Base-by-base conservation (phyloP, 768 basidiomycete genomes). In the Lanmaoa pseudosensibilis region DNA sequence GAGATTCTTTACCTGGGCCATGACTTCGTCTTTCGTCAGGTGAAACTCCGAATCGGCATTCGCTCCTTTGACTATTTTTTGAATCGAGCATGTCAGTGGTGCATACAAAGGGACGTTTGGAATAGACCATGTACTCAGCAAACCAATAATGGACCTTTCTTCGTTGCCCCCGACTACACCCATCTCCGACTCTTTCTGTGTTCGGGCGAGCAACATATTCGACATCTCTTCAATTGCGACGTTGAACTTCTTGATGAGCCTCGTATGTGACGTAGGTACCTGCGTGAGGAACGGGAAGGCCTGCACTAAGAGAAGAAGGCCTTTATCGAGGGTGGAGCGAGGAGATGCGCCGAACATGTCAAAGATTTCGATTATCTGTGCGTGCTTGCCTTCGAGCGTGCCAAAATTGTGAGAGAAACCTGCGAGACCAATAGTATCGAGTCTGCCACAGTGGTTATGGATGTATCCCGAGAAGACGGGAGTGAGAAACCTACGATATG, bases 301-400 rank as follows among this genome's bases (percentile, higher is more conserved):
- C 0, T 72, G 66, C 0, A 69, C 67, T 21, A 82, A 64, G 15
- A 83, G 62, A 51, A 75, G 63, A 5, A 76, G 55, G 13, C 69
- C 46, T 12, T 57, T 55, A 23, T 71, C 69, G 45, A 75, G n/a
- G 12, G 69, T 40, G 5, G 53, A 21, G 0, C 27, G 21, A 12
- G 58, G 57, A 7, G 73, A 62, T 18, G 59, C 55, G 10, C 27
- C 37, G 54, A 79, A 73, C 1, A 70, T 63, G 18, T 77, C 75
- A 36, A 82, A 78, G 7, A 73, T 69, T 10, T 76, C 71, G 4
- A 74, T 69, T 13, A 84, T 72, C 5, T 73, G 57, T 3, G 79
- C 70, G 16, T 64, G 65, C 50, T 80, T 75, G 4, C 83, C 83
- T 13, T 80, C 75, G 7, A 85, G 73, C 0, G 79, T 67, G 16